phyloP scores from a whole-genome alignment of 164 flowering plant genomes.

The Protea cynaroides region DNA sequence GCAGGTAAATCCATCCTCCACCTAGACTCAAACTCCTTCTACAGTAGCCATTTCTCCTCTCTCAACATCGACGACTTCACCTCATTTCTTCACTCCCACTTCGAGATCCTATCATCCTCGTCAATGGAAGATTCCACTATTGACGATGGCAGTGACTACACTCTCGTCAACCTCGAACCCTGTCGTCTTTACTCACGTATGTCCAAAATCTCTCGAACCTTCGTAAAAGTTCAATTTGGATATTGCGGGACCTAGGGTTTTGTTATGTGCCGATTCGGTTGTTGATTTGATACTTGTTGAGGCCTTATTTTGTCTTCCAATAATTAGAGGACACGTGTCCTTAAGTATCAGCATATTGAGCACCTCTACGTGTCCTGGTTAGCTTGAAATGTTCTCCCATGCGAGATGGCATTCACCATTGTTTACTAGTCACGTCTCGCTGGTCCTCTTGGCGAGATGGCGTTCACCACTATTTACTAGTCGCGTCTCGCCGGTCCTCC shows the following conservation, averaged over 20 bases:
- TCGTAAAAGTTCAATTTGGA: conserved; percentile 60
- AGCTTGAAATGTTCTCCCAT: no score
- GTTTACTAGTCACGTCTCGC: no score
- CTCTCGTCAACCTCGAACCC: conserved; percentile 18
- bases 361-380: no score
- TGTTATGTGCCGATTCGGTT: conserved; percentile 61
- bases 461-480: no score
- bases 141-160: conserved; percentile 11
- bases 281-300: no score
- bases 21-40: conserved; percentile 73
- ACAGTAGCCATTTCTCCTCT: conserved; percentile 71
- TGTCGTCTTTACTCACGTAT: conserved; percentile 28
- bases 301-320: no score
- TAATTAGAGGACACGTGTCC: no score
- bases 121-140: not conserved
- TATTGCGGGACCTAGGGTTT: conserved; percentile 69
- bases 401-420: no score
- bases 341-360: no score
- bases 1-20: conserved; percentile 85
- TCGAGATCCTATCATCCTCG: conserved; percentile 17
- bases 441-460: no score
- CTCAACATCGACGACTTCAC: conserved; percentile 41
- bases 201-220: conserved; percentile 20
- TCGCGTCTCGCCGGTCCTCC: no score
- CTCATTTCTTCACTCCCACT: no score